Conservation (phyloP, 2,329 filamentous ascomycete genomes). For the Epichloe scottii region DNA sequence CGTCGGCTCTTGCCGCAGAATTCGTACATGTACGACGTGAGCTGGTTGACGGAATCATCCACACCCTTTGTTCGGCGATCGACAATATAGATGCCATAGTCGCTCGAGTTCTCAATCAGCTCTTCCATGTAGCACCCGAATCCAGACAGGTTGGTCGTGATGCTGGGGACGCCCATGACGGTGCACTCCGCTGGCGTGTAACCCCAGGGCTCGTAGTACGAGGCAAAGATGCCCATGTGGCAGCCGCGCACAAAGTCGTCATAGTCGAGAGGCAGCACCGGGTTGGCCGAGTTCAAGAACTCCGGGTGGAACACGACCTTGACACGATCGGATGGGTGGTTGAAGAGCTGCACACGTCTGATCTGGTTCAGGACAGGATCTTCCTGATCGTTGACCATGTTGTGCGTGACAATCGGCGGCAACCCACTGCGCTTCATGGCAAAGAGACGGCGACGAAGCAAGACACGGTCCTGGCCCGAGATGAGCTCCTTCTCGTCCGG, state of each 20-base stretch:
- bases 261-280: constrained; percentile 89
- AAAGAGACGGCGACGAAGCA: constrained; percentile 81
- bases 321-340: constrained; percentile 86
- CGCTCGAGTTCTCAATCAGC: constrained; percentile 90
- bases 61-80: constrained; percentile 91
- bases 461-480: constrained; percentile 79
- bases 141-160: constrained; percentile 93
- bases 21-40: constrained; percentile 78
- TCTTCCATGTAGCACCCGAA: constrained; percentile 99
- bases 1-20: constrained; percentile 87
- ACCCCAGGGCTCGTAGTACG: constrained; percentile 98
- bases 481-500: constrained; percentile 96
- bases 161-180: constrained; percentile 96
- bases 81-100: constrained; percentile 98
- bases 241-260: constrained; percentile 97
- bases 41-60: constrained; percentile 93
- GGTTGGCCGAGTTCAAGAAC: constrained; percentile 91
- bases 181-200: constrained; percentile 98
- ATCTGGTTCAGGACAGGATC: constrained; percentile 95
- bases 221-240: constrained; percentile 88
- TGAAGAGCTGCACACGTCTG: constrained; percentile 91
- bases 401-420: constrained; percentile 95
- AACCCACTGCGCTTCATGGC: constrained; percentile 89
- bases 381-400: constrained; percentile 90
- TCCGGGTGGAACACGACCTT: constrained; percentile 98